Base-by-base conservation (phyloP, 345 rosid genomes). In the Citrus sp. region DNA sequence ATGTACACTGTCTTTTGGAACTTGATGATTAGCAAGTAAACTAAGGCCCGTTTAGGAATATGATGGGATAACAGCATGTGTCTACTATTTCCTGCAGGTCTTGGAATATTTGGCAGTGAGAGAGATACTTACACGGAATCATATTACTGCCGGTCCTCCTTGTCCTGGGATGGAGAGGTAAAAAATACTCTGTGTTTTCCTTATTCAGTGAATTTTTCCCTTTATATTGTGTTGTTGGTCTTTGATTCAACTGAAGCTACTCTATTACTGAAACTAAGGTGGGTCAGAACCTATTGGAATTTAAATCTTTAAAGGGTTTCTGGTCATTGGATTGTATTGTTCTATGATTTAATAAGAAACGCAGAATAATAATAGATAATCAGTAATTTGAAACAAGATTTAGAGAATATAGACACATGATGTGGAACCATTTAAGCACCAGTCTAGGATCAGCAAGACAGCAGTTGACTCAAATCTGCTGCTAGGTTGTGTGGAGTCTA, bases 121-220 rank as follows among this genome's bases (percentile, higher is more conserved):
- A 86, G 89, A 90, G 84, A 91, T 95, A 76, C 93, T 95, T 81
- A 90, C 93, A 59, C 67, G 70, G 81, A 94, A 91, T 67, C 98
- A 93, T 83, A 93, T 95, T 30, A 77, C 59, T 84, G 88, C 92
- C 77, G 94, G 94, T 59, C 97, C 99, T 83, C 96, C 97, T 27
- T 91, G 91, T 76, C 90, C 85, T 81, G 98, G 98, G 84, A 92
- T 91, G 93, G 98, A 93, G 86, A 94, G 98, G 98, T 92, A 65
- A 70, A 71, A 78, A 37, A 30, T 61, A 64, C 32, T 58, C 34
- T 80, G 32, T 37, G 79, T 65, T 35, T 66, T 49, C 34, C 27
- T 81, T 76, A 62, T 67, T 74, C 37, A 38, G 37, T 79, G 71
- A 35, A 59, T 67, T 59, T 37, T 25, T 55, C 34, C 6, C 19